Evolutionary conservation across 331 rosid genomes (phyloP).

Genomic region (Quercus tomentella): DNA sequence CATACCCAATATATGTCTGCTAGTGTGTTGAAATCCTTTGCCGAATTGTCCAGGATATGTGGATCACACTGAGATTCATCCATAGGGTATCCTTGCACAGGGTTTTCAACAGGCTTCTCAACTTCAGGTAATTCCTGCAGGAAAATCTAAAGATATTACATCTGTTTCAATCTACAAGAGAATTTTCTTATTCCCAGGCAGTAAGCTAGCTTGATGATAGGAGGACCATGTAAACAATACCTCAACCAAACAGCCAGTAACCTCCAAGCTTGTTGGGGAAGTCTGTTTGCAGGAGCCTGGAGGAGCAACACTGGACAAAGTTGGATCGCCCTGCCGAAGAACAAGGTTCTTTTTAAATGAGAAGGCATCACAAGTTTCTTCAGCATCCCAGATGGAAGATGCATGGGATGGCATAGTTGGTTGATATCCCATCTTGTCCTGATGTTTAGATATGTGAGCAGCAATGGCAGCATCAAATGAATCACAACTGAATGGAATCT

Average conservation of each 20-base stretch:
- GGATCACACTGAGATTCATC: slow-evolving; percentile 54
- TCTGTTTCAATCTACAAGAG: slow-evolving; percentile 21
- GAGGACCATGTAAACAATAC: slow-evolving; percentile 37
- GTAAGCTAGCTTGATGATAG: slow-evolving; percentile 1
- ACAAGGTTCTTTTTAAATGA: slow-evolving; percentile 53
- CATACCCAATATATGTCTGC: slow-evolving; percentile 91
- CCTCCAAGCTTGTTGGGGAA: slow-evolving; percentile 37
- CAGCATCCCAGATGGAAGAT: slow-evolving; percentile 97
- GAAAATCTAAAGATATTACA: slow-evolving; percentile 13
- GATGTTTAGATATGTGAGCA: slow-evolving; percentile 84
- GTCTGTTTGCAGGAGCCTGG: slow-evolving; percentile 33
- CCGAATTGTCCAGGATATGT: slow-evolving; percentile 42
- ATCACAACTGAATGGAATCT: slow-evolving; percentile 83
- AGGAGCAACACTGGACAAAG: slow-evolving; percentile 41
- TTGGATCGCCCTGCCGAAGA: slow-evolving; percentile 26
- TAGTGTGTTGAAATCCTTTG: slow-evolving; percentile 56
- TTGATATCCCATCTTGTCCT: slow-evolving; percentile 52
- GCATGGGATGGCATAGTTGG: slow-evolving; percentile 48
- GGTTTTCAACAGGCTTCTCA: slow-evolving; percentile 46
- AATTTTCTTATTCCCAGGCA: not conserved
- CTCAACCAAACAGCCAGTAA: slow-evolving; percentile 41
- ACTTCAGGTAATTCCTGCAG: slow-evolving; percentile 51
- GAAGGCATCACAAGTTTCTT: slow-evolving; percentile 95
- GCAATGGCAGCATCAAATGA: slow-evolving; percentile 99
- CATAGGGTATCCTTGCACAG: slow-evolving; percentile 41